Percentiles rank a stretch among this genome's conserved stretches.
Evolutionary conservation across 768 basidiomycete species (phyloP).

Genomic region (Lactarius indigo): DNA sequence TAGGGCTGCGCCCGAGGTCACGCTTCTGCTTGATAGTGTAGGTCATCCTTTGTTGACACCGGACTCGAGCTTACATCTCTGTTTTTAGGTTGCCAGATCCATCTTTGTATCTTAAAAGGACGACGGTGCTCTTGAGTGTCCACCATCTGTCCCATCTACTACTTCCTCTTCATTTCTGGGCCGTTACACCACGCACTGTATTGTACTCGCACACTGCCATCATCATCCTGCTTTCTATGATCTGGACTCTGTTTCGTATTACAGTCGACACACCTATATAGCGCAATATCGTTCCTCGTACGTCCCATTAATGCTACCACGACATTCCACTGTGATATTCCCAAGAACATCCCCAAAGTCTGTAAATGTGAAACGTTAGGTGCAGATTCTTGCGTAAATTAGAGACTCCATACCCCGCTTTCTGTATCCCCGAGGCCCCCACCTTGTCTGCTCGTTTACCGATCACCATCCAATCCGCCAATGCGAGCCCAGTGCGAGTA

Average conservation of each 20-base stretch:
- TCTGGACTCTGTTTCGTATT: slow-evolving; percentile 45
- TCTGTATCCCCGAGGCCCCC: slow-evolving; percentile 71
- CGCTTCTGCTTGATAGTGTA: slow-evolving; percentile 80
- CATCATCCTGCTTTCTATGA: slow-evolving; percentile 42
- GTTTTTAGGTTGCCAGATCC: slow-evolving; percentile 64
- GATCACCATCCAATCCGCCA: slow-evolving; percentile 76
- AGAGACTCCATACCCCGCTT: slow-evolving; percentile 62
- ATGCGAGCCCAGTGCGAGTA: slow-evolving; percentile 71
- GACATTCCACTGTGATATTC: slow-evolving; percentile 36
- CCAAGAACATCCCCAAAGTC: slow-evolving; percentile 36
- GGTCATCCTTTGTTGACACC: slow-evolving; percentile 31
- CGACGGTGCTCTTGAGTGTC: slow-evolving; percentile 27
- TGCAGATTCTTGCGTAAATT: slow-evolving; percentile 10
- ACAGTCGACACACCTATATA: slow-evolving; percentile 35
- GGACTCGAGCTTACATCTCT: slow-evolving; percentile 20
- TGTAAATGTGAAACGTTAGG: slow-evolving; percentile 27
- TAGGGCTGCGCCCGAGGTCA: slow-evolving; percentile 81
- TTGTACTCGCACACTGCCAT: slow-evolving; percentile 67
- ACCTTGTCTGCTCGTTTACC: slow-evolving; percentile 47
- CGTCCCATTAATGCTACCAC: slow-evolving; percentile 28
- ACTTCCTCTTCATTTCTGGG: slow-evolving; percentile 42
- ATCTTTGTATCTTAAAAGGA: slow-evolving; percentile 63
- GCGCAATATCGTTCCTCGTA: slow-evolving; percentile 35
- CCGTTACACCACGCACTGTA: slow-evolving; percentile 66
- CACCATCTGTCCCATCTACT: slow-evolving; percentile 82